Evolutionary conservation across 345 rosid species (phyloP).

Genomic region (Anacardium occidentale): DNA sequence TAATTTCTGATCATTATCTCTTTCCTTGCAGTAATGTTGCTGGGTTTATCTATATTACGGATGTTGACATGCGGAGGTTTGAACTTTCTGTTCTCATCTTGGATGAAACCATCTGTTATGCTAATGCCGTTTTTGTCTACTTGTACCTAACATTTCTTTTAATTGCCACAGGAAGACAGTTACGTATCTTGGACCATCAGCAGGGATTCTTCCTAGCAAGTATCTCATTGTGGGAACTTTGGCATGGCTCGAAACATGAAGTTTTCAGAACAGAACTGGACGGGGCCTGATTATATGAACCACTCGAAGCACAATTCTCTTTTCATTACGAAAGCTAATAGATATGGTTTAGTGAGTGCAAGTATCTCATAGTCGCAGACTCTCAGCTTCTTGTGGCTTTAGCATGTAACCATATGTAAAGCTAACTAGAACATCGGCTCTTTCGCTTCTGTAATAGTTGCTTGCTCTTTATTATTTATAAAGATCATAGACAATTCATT

Average conservation of each 20-base stretch:
- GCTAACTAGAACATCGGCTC: background rate
- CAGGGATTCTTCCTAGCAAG: slow-evolving; percentile 67
- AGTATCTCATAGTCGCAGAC: background rate
- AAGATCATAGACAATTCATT: background rate
- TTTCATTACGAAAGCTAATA: background rate
- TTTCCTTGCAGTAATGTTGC: slow-evolving; percentile 64
- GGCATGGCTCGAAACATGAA: slow-evolving; percentile 72
- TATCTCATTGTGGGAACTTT: slow-evolving; percentile 69
- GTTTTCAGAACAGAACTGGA: background rate
- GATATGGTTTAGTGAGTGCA: background rate
- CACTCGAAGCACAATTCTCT: background rate
- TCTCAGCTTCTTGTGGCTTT: background rate
- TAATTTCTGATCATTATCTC: background rate
- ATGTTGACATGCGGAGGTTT: slow-evolving; percentile 62
- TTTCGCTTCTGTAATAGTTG: background rate
- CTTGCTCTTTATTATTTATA: background rate
- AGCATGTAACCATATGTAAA: background rate
- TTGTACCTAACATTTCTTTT: background rate
- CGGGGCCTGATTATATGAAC: background rate
- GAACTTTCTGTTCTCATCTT: background rate
- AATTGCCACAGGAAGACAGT: slow-evolving; percentile 56
- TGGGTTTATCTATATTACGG: slow-evolving; percentile 76
- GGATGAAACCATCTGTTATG: background rate
- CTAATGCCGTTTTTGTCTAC: background rate
- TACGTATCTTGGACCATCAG: slow-evolving; percentile 65